Evolutionary conservation across 495 filamentous ascomycete species (phyloP).

Genomic region (Stereocaulon alpinum): DNA sequence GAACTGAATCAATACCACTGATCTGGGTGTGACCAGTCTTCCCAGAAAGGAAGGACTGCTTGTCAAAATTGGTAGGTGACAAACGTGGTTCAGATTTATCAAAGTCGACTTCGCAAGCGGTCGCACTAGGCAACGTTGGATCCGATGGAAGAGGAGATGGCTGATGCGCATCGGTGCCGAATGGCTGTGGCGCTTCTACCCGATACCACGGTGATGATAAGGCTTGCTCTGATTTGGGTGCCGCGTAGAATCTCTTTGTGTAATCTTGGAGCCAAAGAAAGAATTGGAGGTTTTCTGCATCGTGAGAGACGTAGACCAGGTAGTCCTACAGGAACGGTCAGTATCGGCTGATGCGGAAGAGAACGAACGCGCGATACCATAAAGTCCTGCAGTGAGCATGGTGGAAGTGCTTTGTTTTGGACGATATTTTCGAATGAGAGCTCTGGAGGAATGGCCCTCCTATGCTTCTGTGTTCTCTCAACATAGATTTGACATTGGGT

Average conservation of each 20-base stretch:
- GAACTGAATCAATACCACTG: conserved; percentile 12
- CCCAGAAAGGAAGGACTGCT: conserved; percentile 18
- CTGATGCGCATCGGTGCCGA: conserved; percentile 7
- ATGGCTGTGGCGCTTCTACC: conserved; percentile 11
- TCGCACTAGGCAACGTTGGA: neutral
- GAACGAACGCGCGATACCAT: conserved; percentile 18
- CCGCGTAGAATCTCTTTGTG: conserved; percentile 28
- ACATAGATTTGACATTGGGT: conserved; percentile 26
- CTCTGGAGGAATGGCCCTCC: conserved; percentile 29
- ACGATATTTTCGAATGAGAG: conserved; percentile 37
- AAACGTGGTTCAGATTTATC: conserved; percentile 10
- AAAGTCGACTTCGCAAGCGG: conserved; percentile 12
- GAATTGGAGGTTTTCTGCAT: conserved; percentile 43
- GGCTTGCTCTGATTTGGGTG: conserved; percentile 20
- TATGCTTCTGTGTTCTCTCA: conserved; percentile 23
- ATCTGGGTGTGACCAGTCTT: conserved; percentile 7
- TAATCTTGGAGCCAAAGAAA: conserved; percentile 43
- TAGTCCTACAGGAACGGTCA: conserved; percentile 31
- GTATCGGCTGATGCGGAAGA: neutral
- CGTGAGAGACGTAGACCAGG: conserved; percentile 35
- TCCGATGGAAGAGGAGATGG: conserved; percentile 10
- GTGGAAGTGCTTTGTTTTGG: conserved; percentile 34
- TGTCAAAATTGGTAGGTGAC: conserved; percentile 14
- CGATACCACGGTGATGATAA: conserved; percentile 26
- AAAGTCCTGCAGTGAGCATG: conserved; percentile 38